Percentiles rank a stretch among this genome's conserved stretches.
These are phyloP conservation scores for Collariella sp. DNA, from an alignment of 495 filamentous ascomycete genomes.

Conservation along the genomic window DNA sequence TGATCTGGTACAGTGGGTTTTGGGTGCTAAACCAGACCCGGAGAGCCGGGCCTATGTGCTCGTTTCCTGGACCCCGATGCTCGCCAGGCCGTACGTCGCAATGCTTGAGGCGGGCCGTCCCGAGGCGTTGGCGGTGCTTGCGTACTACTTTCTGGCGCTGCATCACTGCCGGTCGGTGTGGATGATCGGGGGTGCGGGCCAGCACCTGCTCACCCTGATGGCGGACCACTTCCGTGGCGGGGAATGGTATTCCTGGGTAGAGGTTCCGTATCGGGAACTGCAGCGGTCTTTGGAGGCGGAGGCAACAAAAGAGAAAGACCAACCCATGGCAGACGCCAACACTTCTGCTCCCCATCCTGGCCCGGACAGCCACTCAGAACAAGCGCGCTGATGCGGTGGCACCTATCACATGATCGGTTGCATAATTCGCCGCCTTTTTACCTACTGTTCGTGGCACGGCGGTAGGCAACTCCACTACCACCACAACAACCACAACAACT, in stretches of 20 bases:
- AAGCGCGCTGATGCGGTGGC: background rate
- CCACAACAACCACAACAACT: background rate
- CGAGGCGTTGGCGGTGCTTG: conserved; percentile 25
- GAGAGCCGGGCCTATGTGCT: conserved; percentile 10
- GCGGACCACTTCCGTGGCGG: conserved; percentile 16
- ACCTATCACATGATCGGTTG: conserved; percentile 18
- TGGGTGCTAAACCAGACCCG: conserved; percentile 15
- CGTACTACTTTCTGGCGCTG: conserved; percentile 26
- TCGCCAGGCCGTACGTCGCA: conserved; percentile 13
- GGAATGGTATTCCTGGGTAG: conserved; percentile 24
- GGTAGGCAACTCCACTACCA: background rate
- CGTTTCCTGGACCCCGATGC: conserved; percentile 19
- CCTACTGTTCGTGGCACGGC: background rate
- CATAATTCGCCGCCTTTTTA: background rate
- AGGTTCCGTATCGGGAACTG: conserved; percentile 19
- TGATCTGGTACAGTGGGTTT: conserved; percentile 18
- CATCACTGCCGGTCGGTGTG: conserved; percentile 18
- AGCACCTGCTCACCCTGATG: conserved; percentile 17
- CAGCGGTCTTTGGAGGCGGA: conserved; percentile 5
- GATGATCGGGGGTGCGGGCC: conserved; percentile 20
- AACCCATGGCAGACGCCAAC: background rate
- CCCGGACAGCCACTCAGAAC: background rate
- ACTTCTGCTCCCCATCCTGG: background rate
- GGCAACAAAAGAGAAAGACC: background rate
- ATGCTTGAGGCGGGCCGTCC: conserved; percentile 20